Percentiles rank a stretch among this genome's conserved stretches.
phyloP scores from a whole-genome alignment of 805 yeast genomes.

The Hanseniaspora guilliermondii region DNA sequence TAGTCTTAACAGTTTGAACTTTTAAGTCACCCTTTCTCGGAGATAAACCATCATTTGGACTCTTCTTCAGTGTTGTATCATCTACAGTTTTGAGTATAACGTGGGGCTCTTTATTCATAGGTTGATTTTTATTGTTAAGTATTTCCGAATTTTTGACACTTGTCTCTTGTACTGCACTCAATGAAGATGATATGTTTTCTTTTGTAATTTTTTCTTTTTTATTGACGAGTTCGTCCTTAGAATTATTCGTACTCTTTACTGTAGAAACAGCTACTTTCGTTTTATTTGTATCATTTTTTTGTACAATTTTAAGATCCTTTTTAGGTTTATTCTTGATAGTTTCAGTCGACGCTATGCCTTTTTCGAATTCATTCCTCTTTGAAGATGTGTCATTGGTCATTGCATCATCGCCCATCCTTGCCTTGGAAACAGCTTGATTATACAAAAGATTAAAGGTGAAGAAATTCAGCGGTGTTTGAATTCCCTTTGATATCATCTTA shows the following conservation, averaged over 20 bases:
- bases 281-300: neutral
- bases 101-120: no score
- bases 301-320: neutral
- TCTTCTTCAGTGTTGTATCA: no score
- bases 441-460: neutral
- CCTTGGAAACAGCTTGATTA: neutral
- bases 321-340: neutral
- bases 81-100: no score
- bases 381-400: neutral
- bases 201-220: no score
- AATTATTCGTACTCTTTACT: no score
- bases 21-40: neutral
- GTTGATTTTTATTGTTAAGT: no score
- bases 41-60: neutral
- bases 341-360: neutral
- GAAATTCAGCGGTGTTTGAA: conserved; percentile 7
- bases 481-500: neutral
- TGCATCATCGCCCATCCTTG: neutral
- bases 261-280: neutral
- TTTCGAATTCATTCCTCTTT: neutral
- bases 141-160: no score
- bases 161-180: no score
- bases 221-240: no score
- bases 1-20: no score
- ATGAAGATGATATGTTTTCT: no score